Base-by-base conservation (phyloP, 1,284 basidiomycete genomes). In the Wallemia ichthyophaga region DNA sequence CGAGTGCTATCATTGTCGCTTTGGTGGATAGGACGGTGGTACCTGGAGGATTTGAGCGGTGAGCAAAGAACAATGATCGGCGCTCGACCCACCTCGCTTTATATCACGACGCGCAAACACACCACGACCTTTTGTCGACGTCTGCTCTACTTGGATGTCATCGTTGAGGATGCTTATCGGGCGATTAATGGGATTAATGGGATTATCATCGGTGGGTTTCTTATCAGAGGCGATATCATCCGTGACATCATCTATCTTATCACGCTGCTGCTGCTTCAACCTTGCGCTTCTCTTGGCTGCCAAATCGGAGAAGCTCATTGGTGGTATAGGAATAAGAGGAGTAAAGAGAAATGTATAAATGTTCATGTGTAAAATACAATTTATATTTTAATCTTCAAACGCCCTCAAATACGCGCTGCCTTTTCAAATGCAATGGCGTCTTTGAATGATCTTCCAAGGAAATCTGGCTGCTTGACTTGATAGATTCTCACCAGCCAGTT, bases 401-500 rank as follows among this genome's bases (percentile, higher is more conserved):
- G n/a, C 13, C 37, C n/a, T 48, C 37, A 48, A 17, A 31, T 31
- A 7, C n/a, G n/a, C 28, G 28, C 28, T 31, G 28, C 7, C 28
- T 31, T 31, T 7, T 75, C 74, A 66, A 96, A 99, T 23, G 82
- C 81, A 60, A 83, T 85, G 1, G 85, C 91, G 58, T 73, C 79
- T 73, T 86, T 85, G 61, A 82, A 78, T 64, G 88, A 83, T 63
- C 94, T 78, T 24, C 89, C 91, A 1, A 99, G 75, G 21, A 78
- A 70, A 71, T 98, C 94, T 59, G 94, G 88, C 67, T 87, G 88
- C 74, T 89, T 92, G 59, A 98, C 94, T 67, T 87, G 74, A 68
- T 89, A 99, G 67, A 99, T 95, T 57, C 94, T 70, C 66, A 87
- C 88, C 65, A 95, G 91, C 91, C 89, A 95, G 71, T 95, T 95